Evolutionary conservation across 805 yeast genomes (phyloP).

Genomic region (Suhomyces kilbournensis): DNA sequence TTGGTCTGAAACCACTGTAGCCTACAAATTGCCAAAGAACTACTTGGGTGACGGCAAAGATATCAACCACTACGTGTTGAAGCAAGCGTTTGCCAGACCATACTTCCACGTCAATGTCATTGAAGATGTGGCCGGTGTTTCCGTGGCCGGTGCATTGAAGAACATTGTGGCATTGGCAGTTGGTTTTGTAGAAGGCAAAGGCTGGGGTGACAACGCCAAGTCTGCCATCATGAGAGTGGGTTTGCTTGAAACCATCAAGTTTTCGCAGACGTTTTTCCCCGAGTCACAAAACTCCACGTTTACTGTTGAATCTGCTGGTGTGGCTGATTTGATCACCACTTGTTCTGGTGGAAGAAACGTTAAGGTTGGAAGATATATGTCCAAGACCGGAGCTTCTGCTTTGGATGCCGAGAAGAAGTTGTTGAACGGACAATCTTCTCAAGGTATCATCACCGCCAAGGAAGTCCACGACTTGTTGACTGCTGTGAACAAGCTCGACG

Average conservation of each 20-base stretch:
- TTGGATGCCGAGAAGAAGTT: slow-evolving; percentile 42
- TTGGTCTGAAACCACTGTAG: slow-evolving; percentile 48
- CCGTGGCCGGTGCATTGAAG: slow-evolving; percentile 47
- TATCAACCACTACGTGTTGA: slow-evolving; percentile 38
- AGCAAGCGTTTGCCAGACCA: slow-evolving; percentile 44
- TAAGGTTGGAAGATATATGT: slow-evolving; percentile 45
- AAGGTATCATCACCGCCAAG: slow-evolving; percentile 45
- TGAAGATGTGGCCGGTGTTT: slow-evolving; percentile 45
- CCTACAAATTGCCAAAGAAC: slow-evolving; percentile 38
- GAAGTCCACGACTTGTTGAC: slow-evolving; percentile 46
- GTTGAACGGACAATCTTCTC: slow-evolving; percentile 46
- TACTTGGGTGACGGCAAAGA: slow-evolving; percentile 41
- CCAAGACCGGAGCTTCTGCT: slow-evolving; percentile 40
- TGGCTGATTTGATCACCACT: slow-evolving; percentile 47
- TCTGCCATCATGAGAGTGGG: slow-evolving; percentile 49
- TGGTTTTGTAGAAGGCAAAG: slow-evolving; percentile 46
- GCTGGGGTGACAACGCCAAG: slow-evolving; percentile 51
- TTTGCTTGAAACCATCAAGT: slow-evolving; percentile 40
- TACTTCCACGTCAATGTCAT: slow-evolving; percentile 47
- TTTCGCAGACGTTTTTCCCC: slow-evolving; percentile 36
- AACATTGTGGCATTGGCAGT: slow-evolving; percentile 46
- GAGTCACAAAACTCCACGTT: slow-evolving; percentile 36
- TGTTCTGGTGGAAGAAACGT: slow-evolving; percentile 49
- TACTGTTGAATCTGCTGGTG: slow-evolving; percentile 46
- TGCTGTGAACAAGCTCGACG: slow-evolving; percentile 29